A percentile compares a stretch with the other conserved stretches of the same genome.
These are phyloP conservation scores for Fusarium sp. DNA, from an alignment of 2,329 filamentous ascomycete genomes.

Conservation along the genomic window DNA sequence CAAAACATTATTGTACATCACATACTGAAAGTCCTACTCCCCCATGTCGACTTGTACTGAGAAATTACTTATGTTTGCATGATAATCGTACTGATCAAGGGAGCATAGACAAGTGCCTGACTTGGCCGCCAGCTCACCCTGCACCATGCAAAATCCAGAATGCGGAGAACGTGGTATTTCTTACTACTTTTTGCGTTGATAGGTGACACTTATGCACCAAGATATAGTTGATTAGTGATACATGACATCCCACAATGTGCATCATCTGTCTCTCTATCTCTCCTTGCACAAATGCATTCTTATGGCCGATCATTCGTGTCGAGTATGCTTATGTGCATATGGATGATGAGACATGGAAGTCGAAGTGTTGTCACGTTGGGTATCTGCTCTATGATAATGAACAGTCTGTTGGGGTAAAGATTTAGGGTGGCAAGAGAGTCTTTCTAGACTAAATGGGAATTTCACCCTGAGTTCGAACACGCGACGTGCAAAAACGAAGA, in stretches of 20 bases:
- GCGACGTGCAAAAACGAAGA: not conserved
- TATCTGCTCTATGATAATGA: not conserved
- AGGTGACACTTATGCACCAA: not conserved
- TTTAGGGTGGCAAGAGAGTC: accelerated
- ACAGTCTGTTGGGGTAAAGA: not conserved
- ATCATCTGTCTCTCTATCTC: not conserved
- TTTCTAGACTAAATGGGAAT: accelerated
- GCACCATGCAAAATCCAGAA: accelerated
- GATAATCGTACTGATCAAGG: not conserved
- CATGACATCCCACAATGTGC: accelerated
- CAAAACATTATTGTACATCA: accelerated
- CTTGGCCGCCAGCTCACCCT: not conserved
- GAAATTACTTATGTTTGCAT: not conserved
- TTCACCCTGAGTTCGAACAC: not conserved
- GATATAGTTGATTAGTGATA: not conserved
- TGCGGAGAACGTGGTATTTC: not conserved
- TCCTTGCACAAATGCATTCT: not conserved
- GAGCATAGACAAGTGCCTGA: not conserved
- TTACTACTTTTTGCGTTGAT: too few species aligned
- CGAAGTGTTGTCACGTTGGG: too few species aligned
- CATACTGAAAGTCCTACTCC: accelerated
- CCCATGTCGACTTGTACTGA: accelerated
- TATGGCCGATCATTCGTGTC: accelerated
- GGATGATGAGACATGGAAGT: accelerated
- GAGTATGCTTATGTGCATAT: not conserved